phyloP scores from a whole-genome alignment of 1,284 basidiomycete genomes.

The Ustilago vetiveriae region DNA sequence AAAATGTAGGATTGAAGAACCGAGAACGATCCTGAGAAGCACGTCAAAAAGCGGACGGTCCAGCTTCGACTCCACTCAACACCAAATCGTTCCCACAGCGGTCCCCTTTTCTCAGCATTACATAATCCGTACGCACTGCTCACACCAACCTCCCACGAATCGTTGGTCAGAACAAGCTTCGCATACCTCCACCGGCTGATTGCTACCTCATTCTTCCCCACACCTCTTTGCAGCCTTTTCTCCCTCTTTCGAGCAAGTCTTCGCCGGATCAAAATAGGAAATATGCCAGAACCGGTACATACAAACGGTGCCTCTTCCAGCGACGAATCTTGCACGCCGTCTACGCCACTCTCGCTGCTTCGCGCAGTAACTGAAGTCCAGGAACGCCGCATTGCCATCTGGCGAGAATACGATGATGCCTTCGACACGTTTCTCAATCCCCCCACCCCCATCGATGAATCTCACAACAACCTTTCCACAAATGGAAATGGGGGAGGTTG shows the following conservation, averaged over 20 bases:
- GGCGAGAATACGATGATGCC: slow-evolving; percentile 57
- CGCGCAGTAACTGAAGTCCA: slow-evolving; percentile 50
- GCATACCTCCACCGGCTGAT: slow-evolving; percentile 24
- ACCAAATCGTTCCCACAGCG: background rate
- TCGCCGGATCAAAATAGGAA: background rate
- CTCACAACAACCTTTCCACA: slow-evolving; percentile 6
- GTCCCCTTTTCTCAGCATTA: slow-evolving; percentile 19
- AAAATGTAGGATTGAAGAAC: background rate
- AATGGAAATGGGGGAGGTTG: slow-evolving; percentile 5
- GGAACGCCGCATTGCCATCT: slow-evolving; percentile 44
- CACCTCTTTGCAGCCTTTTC: too few species aligned
- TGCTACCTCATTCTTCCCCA: background rate
- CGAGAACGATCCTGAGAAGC: background rate
- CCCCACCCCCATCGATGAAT: slow-evolving; percentile 12
- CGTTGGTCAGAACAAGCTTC: slow-evolving; percentile 2
- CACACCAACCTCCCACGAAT: too few species aligned
- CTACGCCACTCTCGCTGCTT: slow-evolving; percentile 33
- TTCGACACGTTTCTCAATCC: slow-evolving; percentile 30
- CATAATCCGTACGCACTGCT: slow-evolving; percentile 12
- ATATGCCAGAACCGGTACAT: slow-evolving; percentile 17
- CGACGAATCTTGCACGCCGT: slow-evolving; percentile 7
- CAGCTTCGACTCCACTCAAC: slow-evolving; percentile 10
- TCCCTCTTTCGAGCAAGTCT: too few species aligned
- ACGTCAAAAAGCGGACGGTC: slow-evolving; percentile 8
- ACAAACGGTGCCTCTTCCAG: background rate